Evolutionary conservation across 352 stramenopile species (phyloP).

Genomic region (Plasmopara viticola): DNA sequence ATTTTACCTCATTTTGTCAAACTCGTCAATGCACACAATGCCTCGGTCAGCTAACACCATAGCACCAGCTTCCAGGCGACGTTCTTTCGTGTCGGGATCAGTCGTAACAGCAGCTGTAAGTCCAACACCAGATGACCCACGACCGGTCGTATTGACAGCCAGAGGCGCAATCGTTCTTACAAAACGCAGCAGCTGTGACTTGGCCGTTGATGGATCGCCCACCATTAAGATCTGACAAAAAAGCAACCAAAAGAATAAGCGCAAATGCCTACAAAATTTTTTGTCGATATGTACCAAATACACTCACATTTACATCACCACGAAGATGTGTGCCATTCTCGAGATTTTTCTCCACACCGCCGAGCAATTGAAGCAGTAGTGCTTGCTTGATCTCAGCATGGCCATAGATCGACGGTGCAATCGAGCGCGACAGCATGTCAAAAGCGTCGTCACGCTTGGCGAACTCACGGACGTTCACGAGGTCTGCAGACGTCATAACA

Average conservation of each 20-base stretch:
- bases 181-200: slow-evolving; percentile 97
- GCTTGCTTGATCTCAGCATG: slow-evolving; percentile 97
- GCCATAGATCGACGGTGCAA: slow-evolving; percentile 98
- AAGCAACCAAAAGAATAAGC: slow-evolving; percentile 3
- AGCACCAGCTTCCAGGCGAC: slow-evolving; percentile 95
- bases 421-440: slow-evolving; percentile 90
- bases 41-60: slow-evolving; percentile 99
- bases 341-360: slow-evolving; percentile 94
- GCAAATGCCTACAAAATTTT: neutral
- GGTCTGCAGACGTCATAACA: slow-evolving; percentile 87
- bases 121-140: slow-evolving; percentile 86
- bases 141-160: slow-evolving; percentile 89
- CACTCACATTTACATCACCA: slow-evolving; percentile 97
- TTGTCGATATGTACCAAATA: neutral
- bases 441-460: slow-evolving; percentile 86
- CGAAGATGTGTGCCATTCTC: slow-evolving; percentile 98
- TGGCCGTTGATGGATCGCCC: slow-evolving; percentile 98
- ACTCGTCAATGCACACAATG: slow-evolving; percentile 99
- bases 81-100: slow-evolving; percentile 92
- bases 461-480: slow-evolving; percentile 92
- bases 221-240: slow-evolving; percentile 86
- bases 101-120: slow-evolving; percentile 97
- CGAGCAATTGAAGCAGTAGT: slow-evolving; percentile 77
- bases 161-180: slow-evolving; percentile 92
- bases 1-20: slow-evolving; percentile 94